Conservation (phyloP, 345 rosid species). For the Acer saccharum region DNA sequence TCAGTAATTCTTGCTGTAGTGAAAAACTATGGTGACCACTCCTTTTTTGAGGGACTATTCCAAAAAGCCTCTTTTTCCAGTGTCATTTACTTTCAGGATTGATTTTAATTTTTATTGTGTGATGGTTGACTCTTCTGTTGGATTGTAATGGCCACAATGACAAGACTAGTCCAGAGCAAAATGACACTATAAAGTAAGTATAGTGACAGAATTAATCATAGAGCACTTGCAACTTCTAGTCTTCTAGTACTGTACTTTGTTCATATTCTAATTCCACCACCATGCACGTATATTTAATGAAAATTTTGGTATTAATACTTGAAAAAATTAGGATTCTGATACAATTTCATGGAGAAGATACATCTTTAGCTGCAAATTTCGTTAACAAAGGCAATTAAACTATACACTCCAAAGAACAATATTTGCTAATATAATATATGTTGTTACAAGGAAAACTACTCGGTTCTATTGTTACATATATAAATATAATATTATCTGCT, state of each 20-base stretch:
- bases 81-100: slow-evolving; percentile 19
- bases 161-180: neutral
- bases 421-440: neutral
- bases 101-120: neutral
- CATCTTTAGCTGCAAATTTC: neutral
- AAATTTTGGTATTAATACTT: neutral
- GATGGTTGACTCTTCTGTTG: slow-evolving; percentile 32
- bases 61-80: slow-evolving; percentile 11
- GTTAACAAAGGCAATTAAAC: neutral
- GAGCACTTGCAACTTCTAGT: neutral
- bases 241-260: neutral
- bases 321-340: neutral
- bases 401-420: neutral
- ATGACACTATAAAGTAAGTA: neutral
- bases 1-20: neutral
- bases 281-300: neutral
- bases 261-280: neutral
- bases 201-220: neutral
- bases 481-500: neutral
- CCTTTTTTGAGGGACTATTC: slow-evolving; percentile 24
- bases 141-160: neutral
- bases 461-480: slow-evolving; percentile 22
- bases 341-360: neutral
- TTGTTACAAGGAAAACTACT: neutral
- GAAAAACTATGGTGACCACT: slow-evolving; percentile 20